A percentile compares a stretch with the other conserved stretches of the same genome.
Evolutionary conservation across 1,139 yeast genomes (phyloP).

Genomic region (Fermentozyma sake): DNA sequence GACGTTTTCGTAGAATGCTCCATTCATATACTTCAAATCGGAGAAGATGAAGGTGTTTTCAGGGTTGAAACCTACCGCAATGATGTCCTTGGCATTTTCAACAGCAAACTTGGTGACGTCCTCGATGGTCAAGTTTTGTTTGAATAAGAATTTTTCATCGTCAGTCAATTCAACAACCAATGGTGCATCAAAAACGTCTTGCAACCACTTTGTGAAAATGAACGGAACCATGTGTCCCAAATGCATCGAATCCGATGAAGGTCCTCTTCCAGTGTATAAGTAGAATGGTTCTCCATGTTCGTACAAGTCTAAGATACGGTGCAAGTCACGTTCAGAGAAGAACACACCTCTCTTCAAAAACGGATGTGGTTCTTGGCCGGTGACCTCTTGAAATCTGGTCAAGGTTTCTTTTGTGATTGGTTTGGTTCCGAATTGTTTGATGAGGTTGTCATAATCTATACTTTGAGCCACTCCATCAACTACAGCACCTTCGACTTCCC

Average conservation of each 20-base stretch:
- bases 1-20: slow-evolving; percentile 90
- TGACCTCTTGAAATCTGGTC: slow-evolving; percentile 68
- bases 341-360: slow-evolving; percentile 88
- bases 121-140: slow-evolving; percentile 80
- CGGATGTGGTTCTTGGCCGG: slow-evolving; percentile 93
- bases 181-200: slow-evolving; percentile 97
- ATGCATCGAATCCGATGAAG: slow-evolving; percentile 92
- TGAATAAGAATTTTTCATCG: slow-evolving; percentile 95
- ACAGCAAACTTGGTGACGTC: slow-evolving; percentile 78
- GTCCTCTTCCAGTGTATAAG: slow-evolving; percentile 97
- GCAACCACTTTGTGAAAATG: slow-evolving; percentile 94
- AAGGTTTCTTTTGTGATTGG: slow-evolving; percentile 68
- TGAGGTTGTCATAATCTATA: slow-evolving; percentile 86
- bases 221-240: slow-evolving; percentile 97
- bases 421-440: slow-evolving; percentile 83
- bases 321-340: slow-evolving; percentile 88
- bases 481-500: slow-evolving; percentile 92
- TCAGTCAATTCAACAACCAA: slow-evolving; percentile 93
- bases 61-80: slow-evolving; percentile 91
- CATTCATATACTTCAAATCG: slow-evolving; percentile 89
- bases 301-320: slow-evolving; percentile 73
- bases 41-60: slow-evolving; percentile 93
- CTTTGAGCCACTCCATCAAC: slow-evolving; percentile 87
- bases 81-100: slow-evolving; percentile 88
- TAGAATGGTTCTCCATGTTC: slow-evolving; percentile 96